phyloP scores from a whole-genome alignment of 169 alveolate genomes.

The Babesia divergens region DNA sequence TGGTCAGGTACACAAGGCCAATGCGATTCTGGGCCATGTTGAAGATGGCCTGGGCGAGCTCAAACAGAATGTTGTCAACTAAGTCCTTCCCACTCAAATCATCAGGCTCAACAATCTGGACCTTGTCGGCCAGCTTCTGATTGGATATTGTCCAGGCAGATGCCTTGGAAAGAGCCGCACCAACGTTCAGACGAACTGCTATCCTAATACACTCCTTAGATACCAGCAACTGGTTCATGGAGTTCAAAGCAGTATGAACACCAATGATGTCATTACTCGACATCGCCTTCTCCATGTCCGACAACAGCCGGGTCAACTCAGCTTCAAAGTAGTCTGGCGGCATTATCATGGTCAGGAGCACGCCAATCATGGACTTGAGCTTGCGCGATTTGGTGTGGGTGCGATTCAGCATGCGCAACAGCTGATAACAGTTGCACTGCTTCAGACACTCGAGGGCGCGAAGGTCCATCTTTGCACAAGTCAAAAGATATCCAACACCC shows the following conservation, averaged over 20 bases:
- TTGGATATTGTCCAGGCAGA: conserved; percentile 50
- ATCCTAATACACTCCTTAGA: conserved; percentile 72
- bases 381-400: conserved; percentile 82
- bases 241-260: conserved; percentile 63
- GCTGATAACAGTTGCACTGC: conserved; percentile 62
- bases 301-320: conserved; percentile 78
- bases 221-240: conserved; percentile 71
- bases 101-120: conserved; percentile 39
- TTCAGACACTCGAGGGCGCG: conserved; percentile 69
- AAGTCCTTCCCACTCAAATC: conserved; percentile 62
- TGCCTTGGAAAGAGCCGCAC: conserved; percentile 35
- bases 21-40: conserved; percentile 67
- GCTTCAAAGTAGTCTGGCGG: conserved; percentile 85
- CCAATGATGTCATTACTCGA: conserved; percentile 55
- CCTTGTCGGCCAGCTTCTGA: conserved; percentile 33
- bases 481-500: conserved; percentile 76
- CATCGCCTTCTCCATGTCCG: conserved; percentile 73
- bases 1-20: conserved; percentile 71
- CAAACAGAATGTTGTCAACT: conserved; percentile 65
- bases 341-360: conserved; percentile 83
- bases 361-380: conserved; percentile 81
- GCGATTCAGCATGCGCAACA: conserved; percentile 68
- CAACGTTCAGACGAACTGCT: conserved; percentile 67
- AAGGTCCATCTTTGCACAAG: conserved; percentile 73
- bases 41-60: conserved; percentile 60